These are phyloP conservation scores for Diversispora eburnea DNA, from an alignment of 192 early-diverging fungal genomes.

Conservation along the genomic window DNA sequence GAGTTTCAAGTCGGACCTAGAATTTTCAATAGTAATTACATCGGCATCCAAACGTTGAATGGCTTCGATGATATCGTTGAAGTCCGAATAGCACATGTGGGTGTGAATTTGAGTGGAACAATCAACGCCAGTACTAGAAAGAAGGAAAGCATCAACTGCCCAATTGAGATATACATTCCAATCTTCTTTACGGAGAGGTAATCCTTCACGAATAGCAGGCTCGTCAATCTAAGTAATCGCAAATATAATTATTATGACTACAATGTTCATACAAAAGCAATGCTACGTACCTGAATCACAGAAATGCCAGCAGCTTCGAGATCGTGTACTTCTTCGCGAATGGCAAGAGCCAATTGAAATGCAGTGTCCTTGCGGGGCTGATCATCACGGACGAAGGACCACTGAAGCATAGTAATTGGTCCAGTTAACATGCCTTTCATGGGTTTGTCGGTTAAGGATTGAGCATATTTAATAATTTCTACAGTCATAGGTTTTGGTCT, in stretches of 20 bases:
- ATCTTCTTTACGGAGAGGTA: conserved; percentile 84
- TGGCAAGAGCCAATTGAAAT: conserved; percentile 88
- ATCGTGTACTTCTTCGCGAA: conserved; percentile 94
- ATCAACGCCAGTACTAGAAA: conserved; percentile 80
- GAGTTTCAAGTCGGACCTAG: conserved; percentile 96
- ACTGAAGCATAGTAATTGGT: conserved; percentile 95
- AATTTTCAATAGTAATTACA: conserved; percentile 97
- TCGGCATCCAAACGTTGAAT: conserved; percentile 93
- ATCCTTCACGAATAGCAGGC: conserved; percentile 97
- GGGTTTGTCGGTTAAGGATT: conserved; percentile 82
- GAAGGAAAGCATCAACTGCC: conserved; percentile 91
- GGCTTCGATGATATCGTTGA: conserved; percentile 96
- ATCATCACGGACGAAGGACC: conserved; percentile 99
- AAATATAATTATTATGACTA: conserved; percentile 2
- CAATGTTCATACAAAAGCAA: neutral
- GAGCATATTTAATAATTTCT: conserved; percentile 77
- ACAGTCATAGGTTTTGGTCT: conserved; percentile 93
- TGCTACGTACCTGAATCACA: conserved; percentile 66
- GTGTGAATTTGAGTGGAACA: conserved; percentile 95
- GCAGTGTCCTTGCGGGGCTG: conserved; percentile 80
- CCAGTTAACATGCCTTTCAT: conserved; percentile 99
- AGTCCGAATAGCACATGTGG: conserved; percentile 99
- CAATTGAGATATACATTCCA: conserved; percentile 91
- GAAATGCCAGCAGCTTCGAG: conserved; percentile 89
- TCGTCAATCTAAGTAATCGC: conserved; percentile 70